Base-by-base conservation (phyloP, 2,329 filamentous ascomycete genomes). In the Paecilomyces formosus region DNA sequence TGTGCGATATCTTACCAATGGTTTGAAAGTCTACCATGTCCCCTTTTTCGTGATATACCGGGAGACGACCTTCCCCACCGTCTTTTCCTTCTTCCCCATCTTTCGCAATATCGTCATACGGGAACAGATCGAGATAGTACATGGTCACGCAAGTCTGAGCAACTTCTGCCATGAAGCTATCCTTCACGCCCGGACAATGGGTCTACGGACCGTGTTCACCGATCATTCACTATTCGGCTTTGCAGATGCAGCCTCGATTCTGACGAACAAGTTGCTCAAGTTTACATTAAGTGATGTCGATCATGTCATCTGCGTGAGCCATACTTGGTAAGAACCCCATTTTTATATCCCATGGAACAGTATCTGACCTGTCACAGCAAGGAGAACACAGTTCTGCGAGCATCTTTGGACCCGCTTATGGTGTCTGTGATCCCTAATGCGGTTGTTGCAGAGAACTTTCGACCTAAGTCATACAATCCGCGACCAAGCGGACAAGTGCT, bases 31-130 rank as follows among this genome's bases (percentile, higher is more conserved):
- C 75, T 99, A 97, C 78, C 91, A 99, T 74, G 88, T 97, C 18
- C 95, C 94, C 3, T 97, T 97, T 74, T 85, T 96, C 72, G 87
- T 97, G 73, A 92, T 99, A 67, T 97, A 97, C 74, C 91, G 95
- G 66, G 89, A 92, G 63, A 86, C 92, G 3, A 95, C 92, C 12
- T 93, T 99, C 69, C 94, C 94, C 0, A 97, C 95, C 4, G 92
- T 99, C 70, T 97, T 97, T 79, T 97, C 93, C 30, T 97, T 96
- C 78, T 99, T 99, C 68, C 94, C 95, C 9, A 86, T 97, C n/a
- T 92, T 99, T 68, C 87, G 94, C 58, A 96, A 97, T 66, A 97
- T 99, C 67, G 85, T 97, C 62, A 89, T 99, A 61, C 87, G 94
- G 53, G 94, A 99, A 75, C 85, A 88, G 61, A 97, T 99, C 65